These are phyloP conservation scores for Lichtheimia ramosa DNA, from an alignment of 371 early-diverging fungal genomes.

Conservation along the genomic window DNA sequence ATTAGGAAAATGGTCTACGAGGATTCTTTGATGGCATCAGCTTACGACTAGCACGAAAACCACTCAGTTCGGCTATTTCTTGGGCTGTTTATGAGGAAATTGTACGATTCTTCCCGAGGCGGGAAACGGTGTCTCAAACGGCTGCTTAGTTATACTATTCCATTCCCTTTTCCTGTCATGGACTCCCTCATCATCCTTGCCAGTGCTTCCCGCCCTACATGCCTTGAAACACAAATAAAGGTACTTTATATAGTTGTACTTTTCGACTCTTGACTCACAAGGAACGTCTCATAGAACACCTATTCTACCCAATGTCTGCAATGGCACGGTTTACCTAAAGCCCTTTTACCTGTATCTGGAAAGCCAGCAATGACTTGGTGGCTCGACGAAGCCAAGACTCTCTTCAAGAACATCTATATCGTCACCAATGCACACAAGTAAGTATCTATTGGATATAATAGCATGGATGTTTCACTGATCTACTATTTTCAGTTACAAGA, in stretches of 20 bases:
- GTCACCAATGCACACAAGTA: slow-evolving; percentile 52
- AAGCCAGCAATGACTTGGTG: slow-evolving; percentile 42
- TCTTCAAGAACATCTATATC: slow-evolving; percentile 31
- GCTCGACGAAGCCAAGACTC: slow-evolving; percentile 23
- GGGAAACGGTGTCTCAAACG: slow-evolving; percentile 6
- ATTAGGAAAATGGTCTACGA: slow-evolving; percentile 65
- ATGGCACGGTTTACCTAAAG: slow-evolving; percentile 39
- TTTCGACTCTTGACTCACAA: too few relatives aligned
- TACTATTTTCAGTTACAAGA: slow-evolving; percentile 33
- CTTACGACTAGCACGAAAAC: slow-evolving; percentile 85
- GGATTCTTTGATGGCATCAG: slow-evolving; percentile 88
- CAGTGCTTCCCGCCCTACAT: background rate
- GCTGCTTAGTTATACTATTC: background rate
- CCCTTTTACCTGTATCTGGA: slow-evolving; percentile 44
- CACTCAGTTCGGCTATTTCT: slow-evolving; percentile 86
- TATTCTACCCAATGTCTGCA: background rate
- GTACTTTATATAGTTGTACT: background rate
- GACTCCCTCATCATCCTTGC: slow-evolving; percentile 1
- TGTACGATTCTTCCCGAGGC: slow-evolving; percentile 35
- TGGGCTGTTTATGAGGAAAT: slow-evolving; percentile 94
- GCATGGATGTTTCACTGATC: background rate
- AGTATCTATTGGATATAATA: background rate
- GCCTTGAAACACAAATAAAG: background rate
- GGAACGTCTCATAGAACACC: background rate
- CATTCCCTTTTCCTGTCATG: background rate